Conservation (phyloP, 1,284 basidiomycete genomes). For the Trametes versicolor region DNA sequence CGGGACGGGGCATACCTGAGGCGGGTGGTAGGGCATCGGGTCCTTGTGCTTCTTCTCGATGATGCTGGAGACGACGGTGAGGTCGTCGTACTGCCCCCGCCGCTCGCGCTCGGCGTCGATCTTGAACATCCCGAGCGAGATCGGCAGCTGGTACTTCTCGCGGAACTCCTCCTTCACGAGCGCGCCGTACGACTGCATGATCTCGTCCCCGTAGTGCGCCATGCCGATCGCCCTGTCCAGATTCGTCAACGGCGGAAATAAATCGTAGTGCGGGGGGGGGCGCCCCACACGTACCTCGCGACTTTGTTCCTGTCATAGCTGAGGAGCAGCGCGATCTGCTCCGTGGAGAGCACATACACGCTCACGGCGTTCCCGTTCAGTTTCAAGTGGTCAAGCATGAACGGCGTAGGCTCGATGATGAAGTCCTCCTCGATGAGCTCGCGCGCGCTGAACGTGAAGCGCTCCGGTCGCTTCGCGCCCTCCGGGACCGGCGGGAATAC, state of each 20-base stretch:
- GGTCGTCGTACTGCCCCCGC: slow-evolving; percentile 23
- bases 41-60: slow-evolving; percentile 19
- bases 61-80: slow-evolving; percentile 25
- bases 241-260: not conserved
- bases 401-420: slow-evolving; percentile 24
- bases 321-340: slow-evolving; percentile 14
- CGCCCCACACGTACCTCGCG: slow-evolving; percentile 17
- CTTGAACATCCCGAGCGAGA: slow-evolving; percentile 31
- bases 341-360: slow-evolving; percentile 18
- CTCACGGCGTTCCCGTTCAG: slow-evolving; percentile 19
- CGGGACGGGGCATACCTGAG: slow-evolving; percentile 6
- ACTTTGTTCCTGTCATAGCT: slow-evolving; percentile 20
- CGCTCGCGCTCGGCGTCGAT: slow-evolving; percentile 15
- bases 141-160: slow-evolving; percentile 27
- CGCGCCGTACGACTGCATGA: slow-evolving; percentile 24
- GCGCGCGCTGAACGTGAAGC: slow-evolving; percentile 25
- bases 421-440: slow-evolving; percentile 27
- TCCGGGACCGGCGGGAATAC: slow-evolving; percentile 14
- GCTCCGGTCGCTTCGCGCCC: slow-evolving; percentile 3
- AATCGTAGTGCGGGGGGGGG: too few species aligned
- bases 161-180: slow-evolving; percentile 25
- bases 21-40: slow-evolving; percentile 9
- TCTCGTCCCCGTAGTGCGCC: slow-evolving; percentile 19
- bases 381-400: slow-evolving; percentile 26
- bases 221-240: slow-evolving; percentile 22